A percentile compares a stretch with the other conserved stretches of the same genome.
Conservation (phyloP, 2,329 filamentous ascomycete genomes). For the Aspergillus melleus region DNA sequence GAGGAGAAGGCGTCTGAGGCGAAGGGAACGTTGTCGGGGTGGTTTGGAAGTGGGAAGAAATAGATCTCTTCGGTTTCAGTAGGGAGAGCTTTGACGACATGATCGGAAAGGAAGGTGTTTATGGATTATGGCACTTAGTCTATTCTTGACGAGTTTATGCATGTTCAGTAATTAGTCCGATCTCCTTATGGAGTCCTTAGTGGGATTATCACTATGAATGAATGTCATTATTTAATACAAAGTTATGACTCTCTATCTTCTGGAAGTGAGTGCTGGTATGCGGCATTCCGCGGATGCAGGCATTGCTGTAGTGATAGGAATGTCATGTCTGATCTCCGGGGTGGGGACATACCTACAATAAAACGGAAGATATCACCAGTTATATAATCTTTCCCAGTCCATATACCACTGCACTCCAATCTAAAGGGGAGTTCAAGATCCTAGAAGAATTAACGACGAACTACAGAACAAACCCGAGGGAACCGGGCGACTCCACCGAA, state of each 20-base stretch:
- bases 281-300: constrained; percentile 7
- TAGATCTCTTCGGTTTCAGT: neutral
- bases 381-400: neutral
- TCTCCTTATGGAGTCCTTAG: neutral
- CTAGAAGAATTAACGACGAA: too few relatives aligned
- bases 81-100: too few relatives aligned
- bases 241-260: neutral
- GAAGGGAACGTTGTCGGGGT: constrained; percentile 79
- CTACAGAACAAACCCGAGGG: too few relatives aligned
- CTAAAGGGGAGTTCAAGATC: neutral
- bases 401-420: neutral
- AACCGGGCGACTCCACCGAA: neutral
- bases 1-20: constrained; percentile 76
- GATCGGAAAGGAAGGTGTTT: neutral
- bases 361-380: too few relatives aligned
- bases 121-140: neutral
- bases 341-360: too few relatives aligned
- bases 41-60: constrained; percentile 64
- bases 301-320: constrained; percentile 17
- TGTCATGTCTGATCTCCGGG: neutral
- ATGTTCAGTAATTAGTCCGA: neutral
- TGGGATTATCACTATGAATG: too few relatives aligned
- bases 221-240: too few relatives aligned
- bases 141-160: neutral
- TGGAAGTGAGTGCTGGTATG: constrained; percentile 7